phyloP scores from a whole-genome alignment of 345 rosid species.

The Sonneratia alba region DNA sequence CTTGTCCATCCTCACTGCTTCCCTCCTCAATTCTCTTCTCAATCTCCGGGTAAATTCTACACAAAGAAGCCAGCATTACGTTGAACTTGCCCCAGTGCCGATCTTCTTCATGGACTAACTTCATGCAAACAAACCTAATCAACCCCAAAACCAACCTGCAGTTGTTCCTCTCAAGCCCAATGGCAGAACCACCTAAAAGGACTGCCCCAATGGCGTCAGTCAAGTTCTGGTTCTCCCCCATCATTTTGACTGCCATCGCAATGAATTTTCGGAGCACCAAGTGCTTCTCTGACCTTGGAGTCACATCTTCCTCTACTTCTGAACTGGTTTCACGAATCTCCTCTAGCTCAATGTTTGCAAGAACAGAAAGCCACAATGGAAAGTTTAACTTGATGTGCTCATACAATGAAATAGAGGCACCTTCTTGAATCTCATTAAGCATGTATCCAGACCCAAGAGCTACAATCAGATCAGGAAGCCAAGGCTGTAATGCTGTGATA shows the following conservation, averaged over 20 bases:
- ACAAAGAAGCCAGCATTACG: slow-evolving; percentile 51
- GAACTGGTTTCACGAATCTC: slow-evolving; percentile 23
- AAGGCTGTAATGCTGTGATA: slow-evolving; percentile 46
- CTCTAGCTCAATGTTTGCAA: slow-evolving; percentile 41
- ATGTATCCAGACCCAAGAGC: slow-evolving; percentile 52
- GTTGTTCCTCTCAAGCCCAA: slow-evolving; percentile 54
- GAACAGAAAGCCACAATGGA: slow-evolving; percentile 55
- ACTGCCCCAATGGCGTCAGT: slow-evolving; percentile 59
- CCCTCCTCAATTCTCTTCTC: slow-evolving; percentile 53
- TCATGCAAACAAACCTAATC: slow-evolving; percentile 43
- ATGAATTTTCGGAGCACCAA: slow-evolving; percentile 34
- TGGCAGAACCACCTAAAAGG: slow-evolving; percentile 35
- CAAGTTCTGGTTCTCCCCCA: slow-evolving; percentile 35
- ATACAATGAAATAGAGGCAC: slow-evolving; percentile 20
- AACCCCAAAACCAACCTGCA: slow-evolving; percentile 49
- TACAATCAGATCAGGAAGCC: slow-evolving; percentile 88
- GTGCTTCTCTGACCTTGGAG: slow-evolving; percentile 24
- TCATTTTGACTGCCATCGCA: slow-evolving; percentile 27
- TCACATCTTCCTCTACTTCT: slow-evolving; percentile 30
- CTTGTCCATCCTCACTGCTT: slow-evolving; percentile 25
- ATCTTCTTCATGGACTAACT: slow-evolving; percentile 47
- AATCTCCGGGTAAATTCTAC: slow-evolving; percentile 49
- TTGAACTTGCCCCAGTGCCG: slow-evolving; percentile 63
- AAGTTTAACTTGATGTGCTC: slow-evolving; percentile 31
- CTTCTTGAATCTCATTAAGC: slow-evolving; percentile 26